A percentile compares a stretch with the other conserved stretches of the same genome.
Evolutionary conservation across 2,329 filamentous ascomycete species (phyloP).

Genomic region (Keithomyces neogunnii): DNA sequence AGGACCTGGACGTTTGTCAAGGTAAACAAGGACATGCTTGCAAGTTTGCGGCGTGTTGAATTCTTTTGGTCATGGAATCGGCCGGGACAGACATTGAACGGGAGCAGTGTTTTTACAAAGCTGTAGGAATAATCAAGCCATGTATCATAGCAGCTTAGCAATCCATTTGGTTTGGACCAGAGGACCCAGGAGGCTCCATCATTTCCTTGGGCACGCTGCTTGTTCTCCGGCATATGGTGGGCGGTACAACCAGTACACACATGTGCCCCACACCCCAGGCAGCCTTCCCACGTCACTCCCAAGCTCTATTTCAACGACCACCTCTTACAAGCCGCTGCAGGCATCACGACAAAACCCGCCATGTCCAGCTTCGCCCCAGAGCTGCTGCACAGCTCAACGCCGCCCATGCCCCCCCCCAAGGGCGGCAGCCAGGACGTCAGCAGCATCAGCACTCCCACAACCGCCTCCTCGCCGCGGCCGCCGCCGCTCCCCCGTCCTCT

Average conservation of each 20-base stretch:
- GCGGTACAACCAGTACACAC: too few species aligned
- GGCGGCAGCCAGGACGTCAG: constrained; percentile 61
- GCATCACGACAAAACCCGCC: not conserved
- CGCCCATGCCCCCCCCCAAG: constrained; percentile 65
- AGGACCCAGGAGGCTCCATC: too few species aligned
- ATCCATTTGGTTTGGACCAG: too few species aligned
- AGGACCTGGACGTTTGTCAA: too few species aligned
- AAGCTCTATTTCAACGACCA: not conserved
- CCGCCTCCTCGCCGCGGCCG: constrained; percentile 31
- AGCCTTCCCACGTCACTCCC: not conserved
- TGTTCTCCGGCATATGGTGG: too few species aligned
- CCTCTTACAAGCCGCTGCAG: not conserved
- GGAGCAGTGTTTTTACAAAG: too few species aligned
- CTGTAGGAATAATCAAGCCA: not conserved
- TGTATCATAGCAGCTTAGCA: not conserved
- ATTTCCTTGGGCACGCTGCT: too few species aligned
- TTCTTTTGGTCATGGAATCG: too few species aligned
- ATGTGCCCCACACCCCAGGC: not conserved
- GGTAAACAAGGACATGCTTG: too few species aligned
- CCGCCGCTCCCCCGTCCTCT: constrained; percentile 3
- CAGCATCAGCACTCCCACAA: constrained; percentile 51
- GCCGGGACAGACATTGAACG: too few species aligned
- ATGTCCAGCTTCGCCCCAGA: constrained; percentile 24
- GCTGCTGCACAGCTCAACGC: constrained; percentile 25
- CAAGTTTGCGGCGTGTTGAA: too few species aligned